Evolutionary conservation across 306 rosid genomes (phyloP).

Genomic region (Alnus glutinosa): DNA sequence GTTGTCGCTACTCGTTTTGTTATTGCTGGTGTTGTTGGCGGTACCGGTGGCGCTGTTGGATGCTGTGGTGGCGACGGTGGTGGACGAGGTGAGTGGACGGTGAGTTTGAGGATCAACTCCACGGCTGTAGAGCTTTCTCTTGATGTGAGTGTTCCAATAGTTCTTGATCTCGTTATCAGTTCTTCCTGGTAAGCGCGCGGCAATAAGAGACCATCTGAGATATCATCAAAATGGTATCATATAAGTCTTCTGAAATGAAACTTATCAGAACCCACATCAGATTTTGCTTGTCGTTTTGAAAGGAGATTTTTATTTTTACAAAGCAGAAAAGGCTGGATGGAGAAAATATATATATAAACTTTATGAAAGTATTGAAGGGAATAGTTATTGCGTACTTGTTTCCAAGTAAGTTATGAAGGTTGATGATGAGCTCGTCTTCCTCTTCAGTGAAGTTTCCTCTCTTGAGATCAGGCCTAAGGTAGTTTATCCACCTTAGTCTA

Average conservation of each 20-base stretch:
- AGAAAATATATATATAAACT: too few species aligned
- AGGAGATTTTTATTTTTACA: background rate
- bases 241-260: background rate
- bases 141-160: constrained; percentile 78
- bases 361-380: background rate
- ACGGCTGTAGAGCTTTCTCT: constrained; percentile 60
- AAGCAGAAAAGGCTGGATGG: background rate
- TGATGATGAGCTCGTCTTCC: constrained; percentile 76
- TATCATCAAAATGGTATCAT: background rate
- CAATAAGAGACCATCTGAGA: constrained; percentile 72
- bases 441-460: constrained; percentile 72
- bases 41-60: background rate
- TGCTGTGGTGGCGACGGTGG: background rate
- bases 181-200: constrained; percentile 68
- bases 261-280: constrained; percentile 3
- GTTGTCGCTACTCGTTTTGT: background rate
- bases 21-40: background rate
- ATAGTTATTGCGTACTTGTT: constrained; percentile 56
- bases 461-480: constrained; percentile 72
- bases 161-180: constrained; percentile 79
- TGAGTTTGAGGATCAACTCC: constrained; percentile 78
- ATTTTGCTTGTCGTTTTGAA: background rate
- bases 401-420: constrained; percentile 73
- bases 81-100: constrained; percentile 37
- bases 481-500: constrained; percentile 74